Percentiles rank a stretch among this genome's conserved stretches.
These are phyloP conservation scores for Telfairia occidentalis DNA, from an alignment of 331 rosid species.

Conservation along the genomic window DNA sequence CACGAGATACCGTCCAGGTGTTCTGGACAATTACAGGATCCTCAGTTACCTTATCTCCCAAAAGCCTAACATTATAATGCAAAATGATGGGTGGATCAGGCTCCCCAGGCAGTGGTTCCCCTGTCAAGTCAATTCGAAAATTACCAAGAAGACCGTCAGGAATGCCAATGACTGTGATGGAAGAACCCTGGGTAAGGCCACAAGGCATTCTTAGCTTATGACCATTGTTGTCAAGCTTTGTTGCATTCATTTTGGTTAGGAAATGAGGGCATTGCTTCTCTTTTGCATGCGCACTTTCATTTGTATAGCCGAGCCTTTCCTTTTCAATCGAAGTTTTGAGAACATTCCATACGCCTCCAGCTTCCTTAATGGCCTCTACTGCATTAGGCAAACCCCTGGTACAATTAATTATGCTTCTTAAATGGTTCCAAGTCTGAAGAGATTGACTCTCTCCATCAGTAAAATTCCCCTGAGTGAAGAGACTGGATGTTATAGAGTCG, in stretches of 20 bases:
- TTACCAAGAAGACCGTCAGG: slow-evolving; percentile 86
- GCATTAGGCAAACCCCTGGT: slow-evolving; percentile 76
- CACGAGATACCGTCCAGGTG: slow-evolving; percentile 87
- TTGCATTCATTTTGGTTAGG: slow-evolving; percentile 59
- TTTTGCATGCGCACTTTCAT: slow-evolving; percentile 47
- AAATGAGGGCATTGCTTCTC: slow-evolving; percentile 94
- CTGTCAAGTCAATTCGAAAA: slow-evolving; percentile 77
- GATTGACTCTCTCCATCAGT: slow-evolving; percentile 51
- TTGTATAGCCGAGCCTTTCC: slow-evolving; percentile 38
- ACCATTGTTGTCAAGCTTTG: slow-evolving; percentile 39
- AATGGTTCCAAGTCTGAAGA: slow-evolving; percentile 68
- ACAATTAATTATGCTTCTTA: slow-evolving; percentile 53
- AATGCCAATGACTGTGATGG: slow-evolving; percentile 68
- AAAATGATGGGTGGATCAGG: slow-evolving; percentile 81
- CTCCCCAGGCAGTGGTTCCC: slow-evolving; percentile 95
- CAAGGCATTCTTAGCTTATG: slow-evolving; percentile 70
- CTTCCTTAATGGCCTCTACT: slow-evolving; percentile 85
- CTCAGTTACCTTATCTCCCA: slow-evolving; percentile 88
- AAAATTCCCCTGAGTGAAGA: slow-evolving; percentile 49
- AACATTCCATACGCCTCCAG: slow-evolving; percentile 68
- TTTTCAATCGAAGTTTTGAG: slow-evolving; percentile 55
- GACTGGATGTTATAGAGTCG: slow-evolving; percentile 40
- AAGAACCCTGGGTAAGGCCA: slow-evolving; percentile 97
- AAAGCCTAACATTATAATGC: slow-evolving; percentile 96
- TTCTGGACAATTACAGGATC: slow-evolving; percentile 95